Base-by-base conservation (phyloP, 1,284 basidiomycete species). In the Ustilago cynodontis region DNA sequence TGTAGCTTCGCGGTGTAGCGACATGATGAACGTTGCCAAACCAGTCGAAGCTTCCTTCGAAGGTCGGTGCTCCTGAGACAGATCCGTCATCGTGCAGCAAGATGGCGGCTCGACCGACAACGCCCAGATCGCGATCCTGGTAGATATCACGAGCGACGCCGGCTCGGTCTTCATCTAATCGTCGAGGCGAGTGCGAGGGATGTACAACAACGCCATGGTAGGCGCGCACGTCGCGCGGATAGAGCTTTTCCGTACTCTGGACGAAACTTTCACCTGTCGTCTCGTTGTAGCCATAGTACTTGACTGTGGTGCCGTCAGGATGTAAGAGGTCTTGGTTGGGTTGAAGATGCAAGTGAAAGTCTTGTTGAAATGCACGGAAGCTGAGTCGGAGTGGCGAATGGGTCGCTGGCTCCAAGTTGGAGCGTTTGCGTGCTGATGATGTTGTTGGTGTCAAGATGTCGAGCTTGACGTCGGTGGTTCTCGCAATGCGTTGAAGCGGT, bases 151-250 rank as follows among this genome's bases (percentile, higher is more conserved):
- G 71, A 35, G 51, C 60, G 29, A 80, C 54, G 9, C 81, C 81
- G 22, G 65, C 74, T 24, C 62, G 59, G 16, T 83, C 82, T 45
- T 82, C 77, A 18, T 68, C 68, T n/a, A 79, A 26, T 33, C 82
- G 65, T 22, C 71, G 66, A 13, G 43, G 16, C 2, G 77, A 73
- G 31, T 77, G 67, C 13, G 51, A 55, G 28, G 76, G 43, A 50
- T 79, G 80, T 1, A 83, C 69, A 24, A 83, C 82, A 29, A 82
- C 78, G 26, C 82, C 82, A 26, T 81, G 82, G 43, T 79, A 83
- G 24, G 82, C 82, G n/a, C 74, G 58, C 3, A 82, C 71, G n/a
- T 83, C 79, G 45, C 70, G 64, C 1, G 66, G 74, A 22, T 49
- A 65, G 11, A 83, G 65, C n/a, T 47, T 65, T 50, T 80, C 72